phyloP scores from a whole-genome alignment of 2,329 filamentous ascomycete species.

The Grosmannia clavigera region DNA sequence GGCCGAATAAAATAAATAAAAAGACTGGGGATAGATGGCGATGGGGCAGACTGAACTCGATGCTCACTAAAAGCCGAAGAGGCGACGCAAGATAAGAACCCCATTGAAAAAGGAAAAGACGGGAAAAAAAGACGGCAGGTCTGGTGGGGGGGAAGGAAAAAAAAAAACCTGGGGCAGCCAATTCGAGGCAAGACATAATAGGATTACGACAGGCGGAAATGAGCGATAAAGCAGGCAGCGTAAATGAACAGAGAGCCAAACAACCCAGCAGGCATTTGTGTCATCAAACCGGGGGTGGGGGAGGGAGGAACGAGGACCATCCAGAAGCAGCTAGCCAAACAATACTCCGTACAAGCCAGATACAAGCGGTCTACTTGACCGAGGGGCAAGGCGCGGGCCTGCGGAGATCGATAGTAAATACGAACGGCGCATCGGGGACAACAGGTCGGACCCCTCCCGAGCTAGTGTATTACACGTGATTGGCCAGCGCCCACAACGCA shows the following conservation, averaged over 20 bases:
- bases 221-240: not conserved
- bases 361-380: not conserved
- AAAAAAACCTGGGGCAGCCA: slow-evolving; percentile 3
- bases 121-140: not conserved
- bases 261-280: not conserved
- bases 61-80: slow-evolving; percentile 1
- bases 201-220: not conserved
- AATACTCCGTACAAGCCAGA: not conserved
- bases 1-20: not conserved
- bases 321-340: not conserved
- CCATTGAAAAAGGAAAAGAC: not conserved
- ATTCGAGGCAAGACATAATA: not conserved
- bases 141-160: no score
- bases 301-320: not conserved
- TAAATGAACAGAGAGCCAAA: not conserved
- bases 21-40: not conserved
- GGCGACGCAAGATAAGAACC: not conserved
- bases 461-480: slow-evolving; percentile 5
- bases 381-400: not conserved
- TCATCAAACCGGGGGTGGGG: not conserved
- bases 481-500: not conserved
- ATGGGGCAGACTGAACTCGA: not conserved
- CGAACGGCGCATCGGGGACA: slow-evolving; percentile 6
- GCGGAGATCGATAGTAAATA: slow-evolving; percentile 10
- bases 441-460: not conserved